Evolutionary conservation across 2,329 filamentous ascomycete genomes (phyloP), one percentile per base, ranked within the genome.

Genomic region (Orbilia ellipsospora): DNA sequence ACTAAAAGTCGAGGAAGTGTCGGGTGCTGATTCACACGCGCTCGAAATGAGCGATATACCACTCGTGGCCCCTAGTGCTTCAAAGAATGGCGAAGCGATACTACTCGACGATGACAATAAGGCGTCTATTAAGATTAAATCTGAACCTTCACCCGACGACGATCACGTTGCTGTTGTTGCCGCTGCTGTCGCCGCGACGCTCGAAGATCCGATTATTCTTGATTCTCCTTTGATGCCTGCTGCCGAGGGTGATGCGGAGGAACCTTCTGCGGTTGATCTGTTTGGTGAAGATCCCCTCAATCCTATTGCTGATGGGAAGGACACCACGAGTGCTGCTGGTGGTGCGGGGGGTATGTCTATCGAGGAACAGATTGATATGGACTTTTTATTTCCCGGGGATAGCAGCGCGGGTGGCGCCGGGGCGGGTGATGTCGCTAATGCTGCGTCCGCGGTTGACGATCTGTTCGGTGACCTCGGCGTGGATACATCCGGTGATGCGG

Each of bases 301-400:
- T 20, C 63, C 72, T 6, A 45, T 44, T 2, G 48, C 60, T 12
- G 68, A 73, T 16, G 26, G 26, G 4, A 60, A 66, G n/a, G 54
- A 62, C n/a, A 13, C 26, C 3, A 55, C 42, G 1, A 36, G 18
- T 12, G 45, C 10, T 6, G 63, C 50, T 6, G 57, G 56, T 15
- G 57, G 23, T 1, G 63, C 18, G 7, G 57, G 63, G 4, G 40
- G 45, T 23, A 68, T 75, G 63, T 57, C 63, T 4, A 68, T 74
- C 26, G 70, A 73, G 60, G 72, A 69, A 16, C 63, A 69, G 36
- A 75, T 75, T 13, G 72, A 75, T 44, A 75, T 75, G 64, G 72
- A 75, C 60, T 69, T 75, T 36, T 23, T 75, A 15, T 75, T 75
- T 28, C 56, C 63, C 4, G 57, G 51, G 8, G 61, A 64, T 48